Conservation (phyloP, 176 grass and related monocot species). For the Ananas comosus region DNA sequence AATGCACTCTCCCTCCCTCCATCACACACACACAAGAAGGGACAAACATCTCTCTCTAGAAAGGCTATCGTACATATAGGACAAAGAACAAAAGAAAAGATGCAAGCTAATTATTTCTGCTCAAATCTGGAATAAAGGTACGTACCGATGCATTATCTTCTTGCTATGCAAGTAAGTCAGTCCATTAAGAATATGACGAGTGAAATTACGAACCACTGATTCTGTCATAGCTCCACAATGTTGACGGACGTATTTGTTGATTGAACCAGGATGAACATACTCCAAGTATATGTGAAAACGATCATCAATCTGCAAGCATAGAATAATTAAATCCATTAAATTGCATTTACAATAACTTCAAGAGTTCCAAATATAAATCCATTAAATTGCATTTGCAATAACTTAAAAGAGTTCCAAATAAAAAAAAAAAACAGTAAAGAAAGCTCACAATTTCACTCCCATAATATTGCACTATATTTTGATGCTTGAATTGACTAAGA, state of each 20-base stretch:
- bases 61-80: background rate
- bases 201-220: constrained; percentile 91
- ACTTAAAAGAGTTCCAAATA: background rate
- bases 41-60: no score
- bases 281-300: constrained; percentile 94
- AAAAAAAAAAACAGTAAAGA: background rate
- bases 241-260: constrained; percentile 83
- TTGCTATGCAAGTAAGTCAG: constrained; percentile 87
- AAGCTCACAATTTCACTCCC: constrained; percentile 87
- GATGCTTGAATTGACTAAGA: constrained; percentile 97
- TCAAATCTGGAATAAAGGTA: background rate
- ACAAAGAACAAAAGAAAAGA: background rate
- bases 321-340: constrained; percentile 14
- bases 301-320: constrained; percentile 44
- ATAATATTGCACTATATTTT: constrained; percentile 97
- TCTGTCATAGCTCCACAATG: constrained; percentile 90
- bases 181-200: constrained; percentile 89
- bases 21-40: no score
- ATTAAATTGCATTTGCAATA: constrained; percentile 20
- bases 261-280: constrained; percentile 97
- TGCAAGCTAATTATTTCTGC: background rate
- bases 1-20: background rate
- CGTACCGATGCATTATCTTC: constrained; percentile 71
- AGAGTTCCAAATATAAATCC: background rate
- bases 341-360: constrained; percentile 1